Conservation (phyloP, 2,329 filamentous ascomycete species). For the Colletotrichum sp. region DNA sequence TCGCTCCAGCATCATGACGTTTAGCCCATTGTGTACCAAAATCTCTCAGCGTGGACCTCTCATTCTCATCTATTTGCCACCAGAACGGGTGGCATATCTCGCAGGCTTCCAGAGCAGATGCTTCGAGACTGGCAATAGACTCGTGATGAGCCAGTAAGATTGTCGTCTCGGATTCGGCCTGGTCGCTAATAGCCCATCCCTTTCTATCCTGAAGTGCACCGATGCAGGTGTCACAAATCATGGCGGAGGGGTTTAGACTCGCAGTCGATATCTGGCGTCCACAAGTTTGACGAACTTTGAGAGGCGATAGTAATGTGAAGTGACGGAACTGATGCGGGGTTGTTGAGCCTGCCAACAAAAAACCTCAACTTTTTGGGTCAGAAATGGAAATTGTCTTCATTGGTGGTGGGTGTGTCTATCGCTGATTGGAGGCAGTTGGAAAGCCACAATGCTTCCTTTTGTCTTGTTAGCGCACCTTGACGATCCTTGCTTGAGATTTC, state of each 20-base stretch:
- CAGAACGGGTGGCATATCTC: constrained; percentile 4
- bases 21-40: background rate
- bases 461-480: too few species aligned
- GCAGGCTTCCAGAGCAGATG: background rate
- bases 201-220: background rate
- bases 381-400: too few species aligned
- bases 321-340: too few species aligned
- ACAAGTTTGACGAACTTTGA: too few species aligned
- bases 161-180: background rate
- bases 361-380: too few species aligned
- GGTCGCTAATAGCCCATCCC: background rate
- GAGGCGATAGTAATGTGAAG: too few species aligned
- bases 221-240: background rate
- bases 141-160: background rate
- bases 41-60: background rate
- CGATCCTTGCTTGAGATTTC: too few species aligned
- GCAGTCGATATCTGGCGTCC: background rate
- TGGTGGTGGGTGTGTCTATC: too few species aligned
- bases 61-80: background rate
- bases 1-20: accelerated
- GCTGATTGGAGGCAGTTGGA: too few species aligned
- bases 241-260: background rate
- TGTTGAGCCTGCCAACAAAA: too few species aligned
- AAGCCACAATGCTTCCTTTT: too few species aligned
- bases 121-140: background rate